A percentile compares a stretch with the other conserved stretches of the same genome.
Evolutionary conservation across 352 stramenopile genomes (phyloP).

Genomic region (Globisporangium nodosum): DNA sequence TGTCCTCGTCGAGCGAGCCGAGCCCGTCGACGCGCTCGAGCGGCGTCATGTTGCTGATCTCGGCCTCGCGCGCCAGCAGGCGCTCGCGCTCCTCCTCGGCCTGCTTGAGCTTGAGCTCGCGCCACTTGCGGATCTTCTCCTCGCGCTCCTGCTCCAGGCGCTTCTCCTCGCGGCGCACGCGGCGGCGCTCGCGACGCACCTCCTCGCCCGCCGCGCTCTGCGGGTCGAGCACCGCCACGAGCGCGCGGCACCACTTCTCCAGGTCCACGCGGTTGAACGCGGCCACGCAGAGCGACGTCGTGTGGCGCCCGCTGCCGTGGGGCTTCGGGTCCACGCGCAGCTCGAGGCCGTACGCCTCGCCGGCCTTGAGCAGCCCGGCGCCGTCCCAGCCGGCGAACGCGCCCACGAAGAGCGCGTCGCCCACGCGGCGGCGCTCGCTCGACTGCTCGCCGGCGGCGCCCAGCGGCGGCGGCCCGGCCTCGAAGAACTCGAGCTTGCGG

Average conservation of each 20-base stretch:
- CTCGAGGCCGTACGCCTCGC: constrained; percentile 72
- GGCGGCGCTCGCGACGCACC: constrained; percentile 45
- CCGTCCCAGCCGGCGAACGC: constrained; percentile 81
- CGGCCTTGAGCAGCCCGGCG: constrained; percentile 53
- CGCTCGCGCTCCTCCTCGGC: constrained; percentile 50
- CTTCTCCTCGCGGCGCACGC: constrained; percentile 58
- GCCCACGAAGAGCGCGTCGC: constrained; percentile 40
- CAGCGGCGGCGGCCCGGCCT: constrained; percentile 7
- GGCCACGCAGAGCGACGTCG: constrained; percentile 50
- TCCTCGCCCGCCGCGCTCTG: constrained; percentile 53
- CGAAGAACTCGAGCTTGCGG: constrained; percentile 75
- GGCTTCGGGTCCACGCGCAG: constrained; percentile 62
- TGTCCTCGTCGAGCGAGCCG: constrained; percentile 72
- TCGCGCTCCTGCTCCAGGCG: constrained; percentile 43
- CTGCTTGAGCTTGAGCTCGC: constrained; percentile 50
- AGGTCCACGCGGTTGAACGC: constrained; percentile 80
- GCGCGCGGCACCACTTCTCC: constrained; percentile 75
- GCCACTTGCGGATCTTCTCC: constrained; percentile 67
- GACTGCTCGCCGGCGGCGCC: constrained; percentile 7
- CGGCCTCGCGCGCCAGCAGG: constrained; percentile 47
- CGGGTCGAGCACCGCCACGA: constrained; percentile 68
- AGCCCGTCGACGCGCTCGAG: constrained; percentile 59
- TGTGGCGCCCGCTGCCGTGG: constrained; percentile 14
- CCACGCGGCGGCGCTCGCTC: constrained; percentile 22
- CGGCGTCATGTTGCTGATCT: constrained; percentile 76